Base-by-base conservation (phyloP, 345 rosid genomes). In the Euphorbia peplus region DNA sequence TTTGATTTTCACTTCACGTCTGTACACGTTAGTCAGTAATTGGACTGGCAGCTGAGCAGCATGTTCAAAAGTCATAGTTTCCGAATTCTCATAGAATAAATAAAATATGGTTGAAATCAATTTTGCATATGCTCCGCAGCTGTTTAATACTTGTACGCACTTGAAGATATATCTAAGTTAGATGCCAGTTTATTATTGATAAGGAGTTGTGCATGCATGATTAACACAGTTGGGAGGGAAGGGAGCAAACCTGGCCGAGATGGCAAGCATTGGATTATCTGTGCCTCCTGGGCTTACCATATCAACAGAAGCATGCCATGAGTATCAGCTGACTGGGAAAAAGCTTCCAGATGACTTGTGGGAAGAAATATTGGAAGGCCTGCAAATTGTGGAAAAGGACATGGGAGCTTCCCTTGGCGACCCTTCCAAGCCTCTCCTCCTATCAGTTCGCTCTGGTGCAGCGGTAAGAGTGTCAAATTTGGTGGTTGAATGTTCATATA, bases 361-460 rank as follows among this genome's bases (percentile, higher is more conserved):
- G 98, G 92, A 88, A 15, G 96, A 89, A 75, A 79, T 90, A 51
- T 12, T 91, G 63, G 81, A 80, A 74, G 95, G 88, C 25, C 76
- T 91, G 68, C 61, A 64, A 30, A 66, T 21, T 16, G 89, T 93
- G 13, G 90, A 91, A 76, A 70, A 80, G 72, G 91, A 85, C 54
- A 91, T 93, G 91, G 96, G 92, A 58, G 90, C 97, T 42, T 44
- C 47, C 52, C 90, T 93, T 35, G 98, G 95, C 2, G 84, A 91
- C 72, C 91, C 93, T 52, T 73, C 83, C 25, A 89, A 88, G 41
- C 96, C 98, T 37, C 96, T 93, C 60, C 96, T 93, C 73, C 87
- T 93, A 68, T 93, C 98, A 62, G 98, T 91, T 61, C 97, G 98
- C 48, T 93, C 98, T 56, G 98, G 98, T 39, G 98, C 98, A 22